A percentile compares a stretch with the other conserved stretches of the same genome.
Conservation (phyloP, 2,329 filamentous ascomycete species). For the Colletotrichum sidae region DNA sequence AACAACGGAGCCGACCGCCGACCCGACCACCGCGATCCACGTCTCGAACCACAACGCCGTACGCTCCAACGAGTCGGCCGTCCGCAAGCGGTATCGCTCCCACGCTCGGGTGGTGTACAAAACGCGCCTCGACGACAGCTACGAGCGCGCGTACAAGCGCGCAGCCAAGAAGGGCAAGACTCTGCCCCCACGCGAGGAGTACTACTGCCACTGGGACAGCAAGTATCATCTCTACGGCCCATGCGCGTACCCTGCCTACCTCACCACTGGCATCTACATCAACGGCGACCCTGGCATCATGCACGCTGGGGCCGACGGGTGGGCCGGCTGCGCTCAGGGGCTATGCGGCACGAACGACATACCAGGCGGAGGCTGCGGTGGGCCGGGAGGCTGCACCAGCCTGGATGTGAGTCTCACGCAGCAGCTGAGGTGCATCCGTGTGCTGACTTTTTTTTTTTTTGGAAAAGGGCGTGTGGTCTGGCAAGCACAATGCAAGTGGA, state of each 20-base stretch:
- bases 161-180: slow-evolving; percentile 62
- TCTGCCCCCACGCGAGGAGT: slow-evolving; percentile 60
- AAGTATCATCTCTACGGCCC: slow-evolving; percentile 62
- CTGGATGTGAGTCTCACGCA: slow-evolving; percentile 11
- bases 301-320: slow-evolving; percentile 47
- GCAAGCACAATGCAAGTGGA: background rate
- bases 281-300: slow-evolving; percentile 53
- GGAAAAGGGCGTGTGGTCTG: slow-evolving; percentile 19
- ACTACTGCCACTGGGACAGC: slow-evolving; percentile 67
- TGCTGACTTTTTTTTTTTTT: background rate
- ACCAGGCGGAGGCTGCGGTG: slow-evolving; percentile 57
- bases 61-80: slow-evolving; percentile 39
- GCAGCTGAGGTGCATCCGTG: background rate
- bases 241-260: slow-evolving; percentile 56
- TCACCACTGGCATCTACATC: slow-evolving; percentile 59
- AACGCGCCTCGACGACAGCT: slow-evolving; percentile 62
- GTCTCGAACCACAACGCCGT: slow-evolving; percentile 81
- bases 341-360: slow-evolving; percentile 45
- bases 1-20: slow-evolving; percentile 45
- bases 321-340: slow-evolving; percentile 44
- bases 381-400: slow-evolving; percentile 47
- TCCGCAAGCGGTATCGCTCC: slow-evolving; percentile 44
- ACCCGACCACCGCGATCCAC: slow-evolving; percentile 64
- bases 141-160: slow-evolving; percentile 63
- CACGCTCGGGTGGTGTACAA: slow-evolving; percentile 51